Percentiles rank a stretch among this genome's conserved stretches.
Conservation (phyloP, 306 rosid genomes). For the Acacia melanoxylon region DNA sequence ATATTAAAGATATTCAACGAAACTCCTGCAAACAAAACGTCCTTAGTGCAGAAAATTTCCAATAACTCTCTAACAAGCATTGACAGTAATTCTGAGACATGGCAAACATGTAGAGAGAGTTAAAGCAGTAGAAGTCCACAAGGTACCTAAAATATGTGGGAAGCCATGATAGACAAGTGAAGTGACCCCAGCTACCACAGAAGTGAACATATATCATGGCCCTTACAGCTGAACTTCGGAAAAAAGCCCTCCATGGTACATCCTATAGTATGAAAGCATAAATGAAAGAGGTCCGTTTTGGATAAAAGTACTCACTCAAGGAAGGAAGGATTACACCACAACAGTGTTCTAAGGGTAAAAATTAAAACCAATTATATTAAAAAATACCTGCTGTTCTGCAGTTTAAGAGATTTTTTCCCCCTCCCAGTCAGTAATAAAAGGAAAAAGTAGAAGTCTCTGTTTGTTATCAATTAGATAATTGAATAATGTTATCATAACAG, state of each 20-base stretch:
- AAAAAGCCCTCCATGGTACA: constrained; percentile 88
- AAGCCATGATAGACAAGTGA: constrained; percentile 92
- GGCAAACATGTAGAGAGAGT: constrained; percentile 18
- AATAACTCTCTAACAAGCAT: constrained; percentile 1
- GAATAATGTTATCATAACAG: not conserved
- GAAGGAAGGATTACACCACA: not conserved
- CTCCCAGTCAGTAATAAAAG: not conserved
- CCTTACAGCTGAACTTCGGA: constrained; percentile 86
- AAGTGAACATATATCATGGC: constrained; percentile 97
- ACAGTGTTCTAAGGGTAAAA: too few species aligned
- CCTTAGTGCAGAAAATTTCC: not conserved
- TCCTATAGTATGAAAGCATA: constrained; percentile 46
- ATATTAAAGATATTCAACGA: constrained; percentile 7
- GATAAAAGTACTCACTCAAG: constrained; percentile 11
- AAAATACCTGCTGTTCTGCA: constrained; percentile 8
- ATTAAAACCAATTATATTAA: not conserved
- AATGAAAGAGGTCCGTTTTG: constrained; percentile 24
- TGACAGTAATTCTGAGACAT: constrained; percentile 18
- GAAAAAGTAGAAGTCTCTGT: not conserved
- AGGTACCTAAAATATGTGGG: constrained; percentile 90
- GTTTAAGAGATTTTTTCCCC: not conserved
- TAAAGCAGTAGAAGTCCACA: constrained; percentile 7
- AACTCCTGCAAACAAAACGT: not conserved
- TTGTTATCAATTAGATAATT: not conserved
- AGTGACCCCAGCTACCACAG: constrained; percentile 99